Evolutionary conservation across 192 early-diverging fungal genomes (phyloP).

Genomic region (Spinellus fusiger): DNA sequence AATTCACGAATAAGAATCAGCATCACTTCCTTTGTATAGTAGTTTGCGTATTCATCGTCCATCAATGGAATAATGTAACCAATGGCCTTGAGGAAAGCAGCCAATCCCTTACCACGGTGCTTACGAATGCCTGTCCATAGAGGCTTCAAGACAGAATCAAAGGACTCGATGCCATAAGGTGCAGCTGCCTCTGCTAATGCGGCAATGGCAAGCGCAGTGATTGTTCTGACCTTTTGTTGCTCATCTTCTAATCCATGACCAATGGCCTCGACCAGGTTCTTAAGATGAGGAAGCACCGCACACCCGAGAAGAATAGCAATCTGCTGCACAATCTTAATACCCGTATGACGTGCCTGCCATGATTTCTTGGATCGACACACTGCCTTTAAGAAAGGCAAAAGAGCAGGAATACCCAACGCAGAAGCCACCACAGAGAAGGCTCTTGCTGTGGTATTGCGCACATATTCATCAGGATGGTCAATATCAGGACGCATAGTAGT

Average conservation of each 20-base stretch:
- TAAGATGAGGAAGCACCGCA: conserved; percentile 91
- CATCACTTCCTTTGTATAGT: conserved; percentile 94
- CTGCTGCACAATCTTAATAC: conserved; percentile 96
- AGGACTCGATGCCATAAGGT: conserved; percentile 98
- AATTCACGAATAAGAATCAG: conserved; percentile 89
- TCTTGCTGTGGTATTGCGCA: conserved; percentile 95
- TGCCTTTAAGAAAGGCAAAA: conserved; percentile 93
- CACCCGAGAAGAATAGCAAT: conserved; percentile 93
- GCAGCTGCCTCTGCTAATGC: conserved; percentile 95
- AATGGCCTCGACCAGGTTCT: conserved; percentile 87
- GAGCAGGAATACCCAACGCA: conserved; percentile 89
- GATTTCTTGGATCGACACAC: conserved; percentile 93
- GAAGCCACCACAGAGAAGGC: conserved; percentile 97
- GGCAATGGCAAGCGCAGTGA: conserved; percentile 89
- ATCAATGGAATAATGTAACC: conserved; percentile 98
- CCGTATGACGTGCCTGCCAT: conserved; percentile 98
- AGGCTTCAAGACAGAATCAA: conserved; percentile 84
- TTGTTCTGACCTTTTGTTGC: conserved; percentile 93
- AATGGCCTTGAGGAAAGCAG: conserved; percentile 98
- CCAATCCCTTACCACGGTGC: conserved; percentile 93
- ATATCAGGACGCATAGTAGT: conserved; percentile 99
- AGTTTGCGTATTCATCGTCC: conserved; percentile 91
- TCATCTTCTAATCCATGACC: conserved; percentile 91
- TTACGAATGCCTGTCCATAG: conserved; percentile 91
- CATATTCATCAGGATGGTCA: conserved; percentile 96